Conservation (phyloP, 192 early-diverging fungal species). For the Coemansia sp. region DNA sequence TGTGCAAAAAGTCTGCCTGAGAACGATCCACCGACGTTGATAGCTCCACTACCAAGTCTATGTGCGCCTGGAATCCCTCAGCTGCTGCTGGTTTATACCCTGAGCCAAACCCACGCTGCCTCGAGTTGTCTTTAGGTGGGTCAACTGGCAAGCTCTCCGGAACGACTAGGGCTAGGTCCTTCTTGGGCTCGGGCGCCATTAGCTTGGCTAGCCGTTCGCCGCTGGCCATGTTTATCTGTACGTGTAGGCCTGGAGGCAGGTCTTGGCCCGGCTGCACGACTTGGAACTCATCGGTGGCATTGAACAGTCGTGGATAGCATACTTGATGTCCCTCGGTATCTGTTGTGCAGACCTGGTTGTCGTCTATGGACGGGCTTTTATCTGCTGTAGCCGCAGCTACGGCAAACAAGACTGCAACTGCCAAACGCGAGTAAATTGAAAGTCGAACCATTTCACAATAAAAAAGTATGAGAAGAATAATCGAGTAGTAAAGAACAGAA, state of each 20-base stretch:
- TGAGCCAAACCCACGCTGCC: constrained; percentile 1
- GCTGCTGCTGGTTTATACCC: not conserved
- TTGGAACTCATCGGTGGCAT: constrained; percentile 62
- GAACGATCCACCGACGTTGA: not conserved
- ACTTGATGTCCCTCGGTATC: constrained; percentile 28
- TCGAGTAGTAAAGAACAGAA: constrained; percentile 4
- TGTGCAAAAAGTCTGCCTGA: constrained; percentile 18
- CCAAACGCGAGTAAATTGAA: constrained; percentile 1
- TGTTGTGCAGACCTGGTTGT: constrained; percentile 29
- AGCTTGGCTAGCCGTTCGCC: constrained; percentile 62
- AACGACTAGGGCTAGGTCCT: not conserved
- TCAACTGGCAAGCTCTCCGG: not conserved
- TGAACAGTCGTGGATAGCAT: constrained; percentile 64
- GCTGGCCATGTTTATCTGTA: constrained; percentile 64
- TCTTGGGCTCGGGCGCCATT: constrained; percentile 34
- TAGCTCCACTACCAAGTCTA: constrained; percentile 24
- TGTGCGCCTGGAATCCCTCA: constrained; percentile 33
- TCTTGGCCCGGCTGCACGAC: constrained; percentile 62
- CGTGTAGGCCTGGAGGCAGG: constrained; percentile 63
- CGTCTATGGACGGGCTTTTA: not conserved
- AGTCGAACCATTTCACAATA: constrained; percentile 14
- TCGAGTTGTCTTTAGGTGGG: not conserved
- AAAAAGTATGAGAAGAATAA: not conserved
- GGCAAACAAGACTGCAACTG: constrained; percentile 6
- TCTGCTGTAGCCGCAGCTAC: constrained; percentile 7